Conservation (phyloP, 331 rosid genomes). For the Malus hybrid region DNA sequence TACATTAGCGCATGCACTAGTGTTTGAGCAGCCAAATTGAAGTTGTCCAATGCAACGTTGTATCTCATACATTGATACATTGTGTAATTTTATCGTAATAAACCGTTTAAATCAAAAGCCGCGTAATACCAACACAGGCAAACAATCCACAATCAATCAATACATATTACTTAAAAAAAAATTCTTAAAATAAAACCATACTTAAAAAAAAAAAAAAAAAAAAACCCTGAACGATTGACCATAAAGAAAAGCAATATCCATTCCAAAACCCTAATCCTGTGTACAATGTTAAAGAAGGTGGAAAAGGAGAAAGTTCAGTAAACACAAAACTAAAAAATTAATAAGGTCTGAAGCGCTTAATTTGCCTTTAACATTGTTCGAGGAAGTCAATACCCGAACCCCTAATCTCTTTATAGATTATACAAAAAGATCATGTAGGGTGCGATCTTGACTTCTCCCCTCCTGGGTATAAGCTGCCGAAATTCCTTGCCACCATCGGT, state of each 20-base stretch:
- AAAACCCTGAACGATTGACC: not conserved
- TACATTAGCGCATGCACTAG: not conserved
- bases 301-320: constrained; percentile 17
- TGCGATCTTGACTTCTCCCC: constrained; percentile 99
- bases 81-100: not conserved
- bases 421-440: constrained; percentile 53
- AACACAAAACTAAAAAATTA: not conserved
- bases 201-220: not conserved
- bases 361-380: constrained; percentile 15
- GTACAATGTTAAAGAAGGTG: constrained; percentile 11
- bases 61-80: not conserved
- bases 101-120: not conserved
- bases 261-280: constrained; percentile 18
- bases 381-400: constrained; percentile 99
- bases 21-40: not conserved
- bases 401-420: constrained; percentile 38
- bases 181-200: not conserved
- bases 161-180: not conserved
- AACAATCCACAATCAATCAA: not conserved
- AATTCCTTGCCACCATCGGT: constrained; percentile 25
- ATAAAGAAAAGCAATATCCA: not conserved
- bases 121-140: not conserved
- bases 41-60: not conserved
- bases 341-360: constrained; percentile 23
- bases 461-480: constrained; percentile 23